phyloP scores from a whole-genome alignment of 2,329 filamentous ascomycete species.

The Neofusicoccum parvum region DNA sequence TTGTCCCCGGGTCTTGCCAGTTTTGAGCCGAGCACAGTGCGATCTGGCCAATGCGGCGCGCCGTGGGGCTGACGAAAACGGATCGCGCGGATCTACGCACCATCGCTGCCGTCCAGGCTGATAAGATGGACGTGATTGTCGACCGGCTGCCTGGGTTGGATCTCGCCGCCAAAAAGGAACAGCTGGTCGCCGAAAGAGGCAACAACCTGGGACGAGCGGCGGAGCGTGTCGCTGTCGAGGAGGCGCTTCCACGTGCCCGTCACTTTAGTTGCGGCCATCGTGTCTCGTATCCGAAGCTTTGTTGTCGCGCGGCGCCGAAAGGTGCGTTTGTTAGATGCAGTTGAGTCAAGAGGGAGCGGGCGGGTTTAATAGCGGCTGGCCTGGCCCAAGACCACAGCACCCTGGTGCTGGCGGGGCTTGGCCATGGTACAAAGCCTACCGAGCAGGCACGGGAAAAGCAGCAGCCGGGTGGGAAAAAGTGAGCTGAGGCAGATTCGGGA shows the following conservation, averaged over 20 bases:
- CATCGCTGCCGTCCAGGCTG: not conserved
- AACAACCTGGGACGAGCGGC: slow-evolving; percentile 74
- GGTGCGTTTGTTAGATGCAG: not conserved
- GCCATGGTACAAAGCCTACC: not conserved
- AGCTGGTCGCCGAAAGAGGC: slow-evolving; percentile 61
- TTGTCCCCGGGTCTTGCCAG: not conserved
- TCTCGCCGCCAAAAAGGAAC: slow-evolving; percentile 78
- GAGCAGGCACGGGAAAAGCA: not conserved
- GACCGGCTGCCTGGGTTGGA: slow-evolving; percentile 64
- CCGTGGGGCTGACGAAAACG: not conserved
- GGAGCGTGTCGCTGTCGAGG: slow-evolving; percentile 47
- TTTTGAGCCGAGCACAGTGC: not conserved
- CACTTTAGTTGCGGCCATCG: not conserved
- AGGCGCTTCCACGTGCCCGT: slow-evolving; percentile 43
- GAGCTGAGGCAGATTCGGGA: not conserved
- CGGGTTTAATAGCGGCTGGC: not conserved
- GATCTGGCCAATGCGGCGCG: not conserved
- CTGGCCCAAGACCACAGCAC: not conserved
- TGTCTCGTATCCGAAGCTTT: not conserved
- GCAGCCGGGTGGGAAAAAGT: not conserved
- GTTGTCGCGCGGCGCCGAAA: not conserved
- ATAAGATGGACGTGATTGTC: slow-evolving; percentile 74
- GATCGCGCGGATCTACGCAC: slow-evolving; percentile 6
- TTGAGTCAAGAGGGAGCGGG: not conserved
- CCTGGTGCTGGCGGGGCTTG: not conserved